Conservation (phyloP, 1,139 yeast species). For the Pichia cactophila region DNA sequence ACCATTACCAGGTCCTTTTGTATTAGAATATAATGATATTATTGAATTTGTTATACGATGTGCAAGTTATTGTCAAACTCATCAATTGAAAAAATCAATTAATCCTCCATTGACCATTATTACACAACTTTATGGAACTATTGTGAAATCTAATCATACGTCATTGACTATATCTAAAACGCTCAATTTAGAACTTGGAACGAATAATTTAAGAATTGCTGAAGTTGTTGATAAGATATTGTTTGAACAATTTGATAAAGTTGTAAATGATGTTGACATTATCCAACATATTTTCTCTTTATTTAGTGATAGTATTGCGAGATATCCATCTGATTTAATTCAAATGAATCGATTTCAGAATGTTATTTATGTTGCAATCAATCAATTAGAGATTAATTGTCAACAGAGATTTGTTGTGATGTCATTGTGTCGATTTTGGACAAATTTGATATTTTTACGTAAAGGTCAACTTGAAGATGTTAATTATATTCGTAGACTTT, state of each 20-base stretch:
- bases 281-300: conserved; percentile 39
- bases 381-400: conserved; percentile 35
- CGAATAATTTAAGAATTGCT: conserved; percentile 5
- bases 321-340: conserved; percentile 43
- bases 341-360: conserved; percentile 30
- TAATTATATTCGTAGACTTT: conserved; percentile 29
- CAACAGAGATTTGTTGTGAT: conserved; percentile 62
- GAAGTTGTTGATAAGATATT: conserved; percentile 24
- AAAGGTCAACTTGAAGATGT: conserved; percentile 47
- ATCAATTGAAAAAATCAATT: neutral
- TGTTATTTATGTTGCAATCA: conserved; percentile 38
- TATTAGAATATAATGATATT: conserved; percentile 32
- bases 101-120: conserved; percentile 7
- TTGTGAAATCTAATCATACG: conserved; percentile 6
- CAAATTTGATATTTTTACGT: conserved; percentile 43
- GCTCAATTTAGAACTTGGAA: conserved; percentile 6
- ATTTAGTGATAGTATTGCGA: conserved; percentile 40
- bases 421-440: conserved; percentile 62
- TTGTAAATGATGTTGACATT: conserved; percentile 46
- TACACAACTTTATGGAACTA: conserved; percentile 8
- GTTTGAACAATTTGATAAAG: conserved; percentile 27
- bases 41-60: conserved; percentile 7
- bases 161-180: conserved; percentile 24
- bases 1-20: conserved; percentile 51
- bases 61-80: conserved; percentile 6